Conservation (phyloP, 208 protist genomes). For the Acanthamoeba healyi region DNA sequence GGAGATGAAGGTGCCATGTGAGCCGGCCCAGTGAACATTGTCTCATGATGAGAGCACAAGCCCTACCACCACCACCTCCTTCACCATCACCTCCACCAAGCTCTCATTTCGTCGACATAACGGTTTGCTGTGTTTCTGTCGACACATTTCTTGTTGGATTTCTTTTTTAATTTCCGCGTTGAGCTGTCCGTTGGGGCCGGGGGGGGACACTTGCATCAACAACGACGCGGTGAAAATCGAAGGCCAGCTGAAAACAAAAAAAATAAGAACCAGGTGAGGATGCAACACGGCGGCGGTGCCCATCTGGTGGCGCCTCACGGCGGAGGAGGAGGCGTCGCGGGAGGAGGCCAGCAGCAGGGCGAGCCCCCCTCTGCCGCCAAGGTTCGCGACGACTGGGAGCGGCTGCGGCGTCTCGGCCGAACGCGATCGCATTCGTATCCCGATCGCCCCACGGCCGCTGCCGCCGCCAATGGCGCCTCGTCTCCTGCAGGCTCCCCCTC, state of each 20-base stretch:
- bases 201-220: too few relatives aligned
- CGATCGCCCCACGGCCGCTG: not conserved
- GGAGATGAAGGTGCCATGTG: not conserved
- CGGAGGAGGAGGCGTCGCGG: too few relatives aligned
- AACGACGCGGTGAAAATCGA: too few relatives aligned
- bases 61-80: too few relatives aligned
- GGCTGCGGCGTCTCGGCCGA: not conserved
- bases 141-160: too few relatives aligned
- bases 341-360: not conserved
- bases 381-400: not conserved
- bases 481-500: not conserved
- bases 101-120: too few relatives aligned
- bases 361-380: too few relatives aligned
- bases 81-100: too few relatives aligned
- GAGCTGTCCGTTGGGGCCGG: too few relatives aligned
- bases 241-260: not conserved
- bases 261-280: not conserved
- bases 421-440: conserved; percentile 8
- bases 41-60: too few relatives aligned
- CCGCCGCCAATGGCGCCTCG: not conserved
- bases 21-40: not conserved
- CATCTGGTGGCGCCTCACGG: not conserved
- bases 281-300: not conserved
- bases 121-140: too few relatives aligned
- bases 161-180: too few relatives aligned